These are phyloP conservation scores for Zasmidium citrigriseum DNA, from an alignment of 2,329 filamentous ascomycete genomes.

Conservation along the genomic window DNA sequence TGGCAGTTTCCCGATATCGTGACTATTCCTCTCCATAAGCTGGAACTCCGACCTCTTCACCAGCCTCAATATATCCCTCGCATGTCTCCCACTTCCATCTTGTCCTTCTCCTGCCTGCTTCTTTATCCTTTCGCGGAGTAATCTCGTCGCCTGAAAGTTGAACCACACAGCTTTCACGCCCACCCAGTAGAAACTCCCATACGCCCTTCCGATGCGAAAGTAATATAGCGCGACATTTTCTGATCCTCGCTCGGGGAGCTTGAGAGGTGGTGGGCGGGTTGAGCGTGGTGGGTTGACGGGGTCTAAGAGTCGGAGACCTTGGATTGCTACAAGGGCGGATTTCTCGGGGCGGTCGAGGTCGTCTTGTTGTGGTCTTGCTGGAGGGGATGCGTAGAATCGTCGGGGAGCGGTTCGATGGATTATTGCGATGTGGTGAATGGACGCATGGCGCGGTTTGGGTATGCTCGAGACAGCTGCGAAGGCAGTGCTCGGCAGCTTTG, in stretches of 20 bases:
- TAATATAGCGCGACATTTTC: conserved; percentile 55
- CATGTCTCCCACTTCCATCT: not conserved
- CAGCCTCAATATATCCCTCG: conserved; percentile 2
- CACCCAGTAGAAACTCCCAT: conserved; percentile 82
- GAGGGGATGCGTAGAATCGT: conserved; percentile 3
- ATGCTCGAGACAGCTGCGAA: conserved; percentile 30
- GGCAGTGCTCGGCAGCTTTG: conserved; percentile 31
- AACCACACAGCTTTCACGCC: conserved; percentile 73
- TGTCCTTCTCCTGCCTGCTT: conserved; percentile 6
- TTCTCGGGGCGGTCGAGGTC: conserved; percentile 20
- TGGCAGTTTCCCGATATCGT: conserved; percentile 77
- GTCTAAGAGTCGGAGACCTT: conserved; percentile 44
- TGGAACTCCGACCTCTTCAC: conserved; percentile 70
- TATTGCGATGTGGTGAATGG: conserved; percentile 6
- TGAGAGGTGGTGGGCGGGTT: conserved; percentile 71
- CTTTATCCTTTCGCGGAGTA: conserved; percentile 50
- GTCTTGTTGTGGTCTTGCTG: conserved; percentile 3
- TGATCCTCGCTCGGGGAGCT: conserved; percentile 58
- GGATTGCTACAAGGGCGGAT: conserved; percentile 33
- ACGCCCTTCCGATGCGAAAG: conserved; percentile 69
- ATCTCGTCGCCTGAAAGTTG: conserved; percentile 57
- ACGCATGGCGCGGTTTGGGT: conserved; percentile 12
- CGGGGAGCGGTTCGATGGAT: conserved; percentile 4
- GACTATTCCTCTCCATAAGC: conserved; percentile 65
- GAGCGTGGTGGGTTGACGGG: conserved; percentile 69